These are phyloP conservation scores for Aspergillus oerlinghausenensis DNA, from an alignment of 2,329 filamentous ascomycete species.

Conservation along the genomic window DNA sequence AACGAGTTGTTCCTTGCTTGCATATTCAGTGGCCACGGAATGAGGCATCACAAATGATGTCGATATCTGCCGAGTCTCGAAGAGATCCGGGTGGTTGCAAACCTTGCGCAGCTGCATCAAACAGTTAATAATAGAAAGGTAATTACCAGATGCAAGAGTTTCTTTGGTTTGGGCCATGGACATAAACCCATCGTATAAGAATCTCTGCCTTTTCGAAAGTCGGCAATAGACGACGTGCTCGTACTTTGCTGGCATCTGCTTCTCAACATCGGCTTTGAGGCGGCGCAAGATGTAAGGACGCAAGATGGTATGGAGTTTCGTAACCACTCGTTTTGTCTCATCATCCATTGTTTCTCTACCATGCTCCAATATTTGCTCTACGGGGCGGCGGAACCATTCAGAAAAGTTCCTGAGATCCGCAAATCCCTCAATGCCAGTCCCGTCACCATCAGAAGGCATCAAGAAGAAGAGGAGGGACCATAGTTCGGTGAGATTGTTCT, in stretches of 20 bases:
- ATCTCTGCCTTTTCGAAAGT: constrained; percentile 88
- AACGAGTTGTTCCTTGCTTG: constrained; percentile 66
- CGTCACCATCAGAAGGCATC: constrained; percentile 72
- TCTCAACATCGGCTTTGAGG: constrained; percentile 94
- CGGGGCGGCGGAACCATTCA: constrained; percentile 90
- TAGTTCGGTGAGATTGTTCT: constrained; percentile 93
- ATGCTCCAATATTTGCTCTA: constrained; percentile 93
- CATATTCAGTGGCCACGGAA: constrained; percentile 71
- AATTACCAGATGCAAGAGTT: constrained; percentile 87
- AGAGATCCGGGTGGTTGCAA: constrained; percentile 96
- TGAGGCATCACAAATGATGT: constrained; percentile 90
- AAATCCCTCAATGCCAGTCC: constrained; percentile 81
- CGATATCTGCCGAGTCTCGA: constrained; percentile 92
- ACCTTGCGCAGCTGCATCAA: constrained; percentile 96
- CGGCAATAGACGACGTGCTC: constrained; percentile 96
- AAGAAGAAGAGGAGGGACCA: constrained; percentile 97
- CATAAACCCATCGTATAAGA: constrained; percentile 95
- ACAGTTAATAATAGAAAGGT: constrained; percentile 97
- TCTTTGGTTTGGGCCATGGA: constrained; percentile 83
- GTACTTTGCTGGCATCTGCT: constrained; percentile 97
- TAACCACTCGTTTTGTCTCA: constrained; percentile 85
- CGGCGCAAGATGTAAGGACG: constrained; percentile 86
- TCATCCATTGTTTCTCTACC: constrained; percentile 91
- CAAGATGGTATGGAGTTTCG: constrained; percentile 88
- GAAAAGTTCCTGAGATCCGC: constrained; percentile 95